Evolutionary conservation across 345 rosid genomes (phyloP), one percentile per base, ranked within the genome.

Genomic region (Mercurialis annua): DNA sequence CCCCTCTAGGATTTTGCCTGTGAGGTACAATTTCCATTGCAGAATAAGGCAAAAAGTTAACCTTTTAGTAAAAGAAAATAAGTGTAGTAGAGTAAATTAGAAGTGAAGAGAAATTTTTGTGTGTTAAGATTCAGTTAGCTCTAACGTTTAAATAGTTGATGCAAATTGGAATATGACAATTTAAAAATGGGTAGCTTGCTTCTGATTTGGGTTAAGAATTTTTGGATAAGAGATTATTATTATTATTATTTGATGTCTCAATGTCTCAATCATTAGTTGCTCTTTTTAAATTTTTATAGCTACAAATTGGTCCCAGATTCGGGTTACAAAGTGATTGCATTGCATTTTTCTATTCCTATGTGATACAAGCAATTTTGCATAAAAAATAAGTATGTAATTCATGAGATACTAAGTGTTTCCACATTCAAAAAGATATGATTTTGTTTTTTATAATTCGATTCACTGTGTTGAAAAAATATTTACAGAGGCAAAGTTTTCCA

Each of bases 141-240:
- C 42, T 27, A 33, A 31, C 54, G 69, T 36, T 54, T 68, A 68
- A 73, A 73, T 82, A 71, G 64, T 44, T 36, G 66, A 34, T 20
- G 26, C 49, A 69, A 65, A 26, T 17, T 21, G 64, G 69, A 75
- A 77, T 66, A 26, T 34, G 48, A 30, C 59, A 55, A 12, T 1
- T 17, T 8, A 29, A 48, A 68, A 69, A 49, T 33, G 51, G 73
- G 66, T 81, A 74, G 87, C 80, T 85, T 85, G 84, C 90, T 81
- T 83, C 71, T 30, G 23, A 36, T 29, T 59, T 62, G 75, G 80
- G 71, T 69, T 71, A 69, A 73, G 70, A 66, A 79, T 67, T 56
- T n/a, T 59, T 57, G 48, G 72, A 52, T 21, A 59, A 66, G 67
- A 58, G 17, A 4, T n/a, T n/a, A n/a, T n/a, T n/a, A n/a, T n/a